A percentile compares a stretch with the other conserved stretches of the same genome.
These are phyloP conservation scores for Circinella minor DNA, from an alignment of 371 early-diverging fungal genomes.

Conservation along the genomic window DNA sequence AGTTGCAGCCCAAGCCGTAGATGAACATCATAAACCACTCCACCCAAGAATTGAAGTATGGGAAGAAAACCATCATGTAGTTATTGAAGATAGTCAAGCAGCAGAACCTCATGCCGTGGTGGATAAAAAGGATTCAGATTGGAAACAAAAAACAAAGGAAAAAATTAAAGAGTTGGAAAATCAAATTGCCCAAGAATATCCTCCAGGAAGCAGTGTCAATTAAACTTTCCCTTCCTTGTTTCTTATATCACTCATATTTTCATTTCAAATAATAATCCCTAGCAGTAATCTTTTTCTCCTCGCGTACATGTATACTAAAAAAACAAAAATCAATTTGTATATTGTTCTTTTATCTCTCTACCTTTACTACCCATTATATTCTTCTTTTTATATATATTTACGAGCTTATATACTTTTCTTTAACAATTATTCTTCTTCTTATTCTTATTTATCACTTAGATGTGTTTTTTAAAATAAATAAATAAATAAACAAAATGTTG, in stretches of 20 bases:
- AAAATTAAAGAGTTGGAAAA: conserved; percentile 27
- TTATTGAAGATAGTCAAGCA: conserved; percentile 37
- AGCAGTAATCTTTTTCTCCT: too few species aligned
- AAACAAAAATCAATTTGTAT: too few species aligned
- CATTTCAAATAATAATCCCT: too few species aligned
- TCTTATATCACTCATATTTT: too few species aligned
- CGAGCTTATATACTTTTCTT: too few species aligned
- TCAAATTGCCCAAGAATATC: background rate
- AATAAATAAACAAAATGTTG: conserved; percentile 1
- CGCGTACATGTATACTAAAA: too few species aligned
- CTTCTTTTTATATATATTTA: too few species aligned
- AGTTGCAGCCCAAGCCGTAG: conserved; percentile 7
- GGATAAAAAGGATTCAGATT: conserved; percentile 35
- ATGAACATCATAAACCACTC: conserved; percentile 11
- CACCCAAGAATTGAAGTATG: conserved; percentile 44
- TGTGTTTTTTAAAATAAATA: background rate
- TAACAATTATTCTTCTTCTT: too few species aligned
- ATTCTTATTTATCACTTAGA: too few species aligned
- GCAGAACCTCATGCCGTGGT: conserved; percentile 27
- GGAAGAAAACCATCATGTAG: conserved; percentile 40
- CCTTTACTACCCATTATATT: background rate
- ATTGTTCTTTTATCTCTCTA: background rate
- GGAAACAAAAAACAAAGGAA: conserved; percentile 28
- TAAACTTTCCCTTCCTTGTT: too few species aligned
- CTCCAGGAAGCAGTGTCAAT: background rate